Conservation (phyloP, 371 early-diverging fungal genomes). For the Mortierella sp. region DNA sequence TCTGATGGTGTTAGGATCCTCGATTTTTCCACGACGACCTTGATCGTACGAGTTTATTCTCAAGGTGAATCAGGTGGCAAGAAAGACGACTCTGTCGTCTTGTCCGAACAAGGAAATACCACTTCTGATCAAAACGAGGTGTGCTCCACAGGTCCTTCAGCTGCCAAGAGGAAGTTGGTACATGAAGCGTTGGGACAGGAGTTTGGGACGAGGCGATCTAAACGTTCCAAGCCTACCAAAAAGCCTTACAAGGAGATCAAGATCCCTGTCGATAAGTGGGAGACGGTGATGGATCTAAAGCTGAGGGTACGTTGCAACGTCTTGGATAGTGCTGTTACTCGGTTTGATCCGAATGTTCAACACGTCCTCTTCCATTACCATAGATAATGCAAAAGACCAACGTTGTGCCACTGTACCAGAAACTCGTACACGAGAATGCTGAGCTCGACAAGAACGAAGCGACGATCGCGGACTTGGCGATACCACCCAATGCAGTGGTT, state of each 20-base stretch:
- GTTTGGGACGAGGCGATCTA: constrained; percentile 27
- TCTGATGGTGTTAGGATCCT: constrained; percentile 24
- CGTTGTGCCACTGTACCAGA: constrained; percentile 48
- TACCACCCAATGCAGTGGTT: constrained; percentile 32
- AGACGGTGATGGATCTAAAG: constrained; percentile 44
- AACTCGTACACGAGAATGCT: constrained; percentile 13
- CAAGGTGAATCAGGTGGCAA: background rate
- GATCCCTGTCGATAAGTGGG: constrained; percentile 25
- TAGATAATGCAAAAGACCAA: constrained; percentile 47
- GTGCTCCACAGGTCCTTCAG: background rate
- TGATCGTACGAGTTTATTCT: constrained; percentile 25
- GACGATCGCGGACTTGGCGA: constrained; percentile 33
- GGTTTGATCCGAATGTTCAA: no score
- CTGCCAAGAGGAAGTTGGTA: constrained; percentile 17
- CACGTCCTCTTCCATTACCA: background rate
- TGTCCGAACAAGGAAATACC: background rate
- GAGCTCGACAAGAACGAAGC: constrained; percentile 38
- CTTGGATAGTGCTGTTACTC: no score
- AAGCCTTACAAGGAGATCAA: constrained; percentile 18
- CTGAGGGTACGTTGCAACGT: constrained; percentile 17
- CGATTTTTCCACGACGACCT: constrained; percentile 19
- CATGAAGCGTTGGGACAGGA: background rate
- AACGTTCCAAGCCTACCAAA: constrained; percentile 23
- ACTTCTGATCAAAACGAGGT: background rate
- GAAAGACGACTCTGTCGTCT: background rate